Evolutionary conservation across 2,329 filamentous ascomycete genomes (phyloP).

Genomic region (Xylaria sp.): DNA sequence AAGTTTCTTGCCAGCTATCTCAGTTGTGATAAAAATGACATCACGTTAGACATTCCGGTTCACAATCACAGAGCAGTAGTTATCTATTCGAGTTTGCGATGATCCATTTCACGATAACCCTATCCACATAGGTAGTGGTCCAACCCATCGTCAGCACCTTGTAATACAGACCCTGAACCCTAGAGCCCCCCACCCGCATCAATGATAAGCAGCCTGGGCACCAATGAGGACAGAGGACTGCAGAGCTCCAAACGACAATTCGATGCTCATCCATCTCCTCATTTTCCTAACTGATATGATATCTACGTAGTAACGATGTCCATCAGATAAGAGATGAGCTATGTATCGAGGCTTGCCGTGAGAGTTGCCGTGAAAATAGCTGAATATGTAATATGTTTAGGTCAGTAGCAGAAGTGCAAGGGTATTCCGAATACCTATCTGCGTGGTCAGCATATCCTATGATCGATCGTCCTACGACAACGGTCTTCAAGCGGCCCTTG

Average conservation of each 20-base stretch:
- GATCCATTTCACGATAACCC: not conserved
- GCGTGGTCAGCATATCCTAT: not conserved
- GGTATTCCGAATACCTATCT: not conserved
- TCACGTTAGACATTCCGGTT: not conserved
- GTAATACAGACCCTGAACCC: slow-evolving; percentile 2
- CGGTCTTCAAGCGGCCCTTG: not conserved
- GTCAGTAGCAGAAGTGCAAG: slow-evolving; percentile 4
- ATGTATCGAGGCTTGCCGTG: not conserved
- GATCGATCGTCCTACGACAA: not conserved
- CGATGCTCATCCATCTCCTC: slow-evolving; percentile 7
- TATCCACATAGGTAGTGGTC: not conserved
- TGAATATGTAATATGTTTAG: not conserved
- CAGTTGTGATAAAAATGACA: not conserved
- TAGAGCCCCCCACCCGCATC: slow-evolving; percentile 18
- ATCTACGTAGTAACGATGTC: not conserved
- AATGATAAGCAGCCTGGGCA: slow-evolving; percentile 31
- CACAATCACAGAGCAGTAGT: not conserved
- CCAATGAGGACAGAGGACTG: slow-evolving; percentile 23
- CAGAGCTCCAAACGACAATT: slow-evolving; percentile 4
- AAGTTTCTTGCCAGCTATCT: not conserved
- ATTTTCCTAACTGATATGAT: slow-evolving; percentile 9
- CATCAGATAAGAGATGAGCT: slow-evolving; percentile 7
- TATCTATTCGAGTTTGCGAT: not conserved
- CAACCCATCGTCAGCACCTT: slow-evolving; percentile 5
- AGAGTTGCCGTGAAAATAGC: slow-evolving; percentile 1